These are phyloP conservation scores for Pyrenophora graminea DNA, from an alignment of 2,329 filamentous ascomycete genomes.

Conservation along the genomic window DNA sequence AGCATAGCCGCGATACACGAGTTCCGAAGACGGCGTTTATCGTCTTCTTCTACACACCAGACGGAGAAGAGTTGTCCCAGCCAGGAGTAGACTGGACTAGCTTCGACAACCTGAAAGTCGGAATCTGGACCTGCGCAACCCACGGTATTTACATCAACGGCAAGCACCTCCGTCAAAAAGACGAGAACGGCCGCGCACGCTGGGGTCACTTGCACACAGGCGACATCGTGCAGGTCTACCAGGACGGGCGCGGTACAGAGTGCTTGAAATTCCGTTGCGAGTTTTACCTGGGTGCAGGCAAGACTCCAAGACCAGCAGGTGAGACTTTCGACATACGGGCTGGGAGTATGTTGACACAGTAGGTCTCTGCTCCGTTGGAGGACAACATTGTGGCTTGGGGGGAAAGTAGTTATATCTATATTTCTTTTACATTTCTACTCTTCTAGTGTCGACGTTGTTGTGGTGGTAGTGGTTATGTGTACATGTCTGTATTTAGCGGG, in stretches of 20 bases:
- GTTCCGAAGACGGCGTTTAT: conserved; percentile 84
- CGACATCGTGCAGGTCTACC: conserved; percentile 76
- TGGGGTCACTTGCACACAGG: conserved; percentile 75
- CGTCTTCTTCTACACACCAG: conserved; percentile 64
- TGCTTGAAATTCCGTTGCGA: conserved; percentile 51
- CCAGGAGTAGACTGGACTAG: conserved; percentile 59
- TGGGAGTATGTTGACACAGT: conserved; percentile 19
- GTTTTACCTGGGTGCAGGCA: conserved; percentile 48
- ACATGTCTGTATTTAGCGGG: not conserved
- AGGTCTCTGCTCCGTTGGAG: not conserved
- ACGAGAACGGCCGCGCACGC: conserved; percentile 55
- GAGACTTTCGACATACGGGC: conserved; percentile 31
- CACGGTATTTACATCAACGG: conserved; percentile 78
- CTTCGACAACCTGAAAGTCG: conserved; percentile 63
- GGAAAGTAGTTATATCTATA: too few relatives aligned
- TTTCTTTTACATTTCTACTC: too few relatives aligned
- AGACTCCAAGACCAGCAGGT: conserved; percentile 30
- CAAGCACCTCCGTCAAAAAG: conserved; percentile 63
- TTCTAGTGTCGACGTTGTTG: too few relatives aligned
- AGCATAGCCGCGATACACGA: conserved; percentile 65
- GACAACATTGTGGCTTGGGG: too few relatives aligned
- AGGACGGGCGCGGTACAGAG: conserved; percentile 45
- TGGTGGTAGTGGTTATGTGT: too few relatives aligned
- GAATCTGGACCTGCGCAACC: conserved; percentile 79
- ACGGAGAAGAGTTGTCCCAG: conserved; percentile 55